Evolutionary conservation across 768 basidiomycete species (phyloP), one percentile per base, ranked within the genome.

Genomic region (Calocera viscosa): DNA sequence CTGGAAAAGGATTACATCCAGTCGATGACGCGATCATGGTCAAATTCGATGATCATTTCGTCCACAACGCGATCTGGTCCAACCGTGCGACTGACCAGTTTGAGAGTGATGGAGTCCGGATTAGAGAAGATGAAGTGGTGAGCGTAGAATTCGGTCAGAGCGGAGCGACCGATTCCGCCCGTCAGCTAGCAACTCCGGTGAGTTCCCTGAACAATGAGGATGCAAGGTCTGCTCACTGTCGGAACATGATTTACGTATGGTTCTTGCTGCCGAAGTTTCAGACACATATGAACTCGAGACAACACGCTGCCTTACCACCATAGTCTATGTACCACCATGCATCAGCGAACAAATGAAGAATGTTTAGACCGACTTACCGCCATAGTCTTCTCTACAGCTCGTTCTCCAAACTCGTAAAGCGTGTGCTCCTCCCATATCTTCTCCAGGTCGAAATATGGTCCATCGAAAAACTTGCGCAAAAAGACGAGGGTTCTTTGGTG

Each of bases 391-490:
- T 66, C 73, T 12, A 80, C 77, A 49, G 77, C 71, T 30, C 82
- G 73, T 68, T 79, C 77, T 38, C 67, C 78, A 68, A 85, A 85
- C 72, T 85, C 84, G 68, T 80, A 84, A 66, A 78, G 78, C 0
- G 79, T 80, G 68, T 85, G 84, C 67, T 83, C 82, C 12, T 84
- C 82, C 84, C 84, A 85, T 35, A 84, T 81, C n/a, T 78, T 80
- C 70, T 84, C 84, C 1, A 84, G 74, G 71, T 84, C 82, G 64
- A 85, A 85, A 28, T 76, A 71, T 12, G 83, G 84, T 0, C 83
- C 83, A 24, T 64, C 68, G 40, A 72, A 41, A 0, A 43, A 35
- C 12, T 63, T 69, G 47, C 70, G 71, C 43, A 73, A 33, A 65
- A 70, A 69, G 35, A 53, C 65, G 22, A 71, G 68, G 16, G 38